phyloP scores from a whole-genome alignment of 2,329 filamentous ascomycete species.

The Pseudogymnoascus sp. region DNA sequence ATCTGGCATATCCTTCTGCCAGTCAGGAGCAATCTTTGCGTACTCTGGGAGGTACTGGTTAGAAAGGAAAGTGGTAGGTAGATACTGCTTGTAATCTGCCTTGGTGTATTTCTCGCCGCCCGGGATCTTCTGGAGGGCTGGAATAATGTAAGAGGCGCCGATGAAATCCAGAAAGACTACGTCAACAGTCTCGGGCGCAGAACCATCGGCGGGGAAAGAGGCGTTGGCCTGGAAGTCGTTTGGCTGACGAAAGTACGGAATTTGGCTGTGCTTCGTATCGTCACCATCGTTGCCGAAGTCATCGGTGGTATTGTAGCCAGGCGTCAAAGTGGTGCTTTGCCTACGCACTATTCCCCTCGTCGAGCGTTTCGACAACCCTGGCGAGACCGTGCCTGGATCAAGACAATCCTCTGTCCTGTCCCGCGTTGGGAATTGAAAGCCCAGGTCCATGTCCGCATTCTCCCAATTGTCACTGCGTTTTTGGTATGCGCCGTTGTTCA shows the following conservation, averaged over 20 bases:
- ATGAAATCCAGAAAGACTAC: slow-evolving; percentile 90
- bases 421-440: not conserved
- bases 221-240: slow-evolving; percentile 72
- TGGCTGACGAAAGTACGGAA: slow-evolving; percentile 69
- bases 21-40: slow-evolving; percentile 21
- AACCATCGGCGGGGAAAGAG: slow-evolving; percentile 37
- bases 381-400: slow-evolving; percentile 14
- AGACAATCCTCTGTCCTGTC: not conserved
- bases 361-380: slow-evolving; percentile 14
- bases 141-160: slow-evolving; percentile 50
- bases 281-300: slow-evolving; percentile 79
- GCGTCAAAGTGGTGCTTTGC: slow-evolving; percentile 33
- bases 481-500: slow-evolving; percentile 43
- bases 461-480: not conserved
- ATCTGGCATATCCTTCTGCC: slow-evolving; percentile 24
- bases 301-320: slow-evolving; percentile 85
- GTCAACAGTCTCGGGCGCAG: slow-evolving; percentile 60
- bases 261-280: slow-evolving; percentile 72
- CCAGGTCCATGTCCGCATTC: not conserved
- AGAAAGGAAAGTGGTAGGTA: slow-evolving; percentile 24
- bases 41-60: slow-evolving; percentile 30
- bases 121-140: slow-evolving; percentile 51
- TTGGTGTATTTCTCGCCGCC: slow-evolving; percentile 26
- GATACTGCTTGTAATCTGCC: slow-evolving; percentile 26
- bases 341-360: slow-evolving; percentile 23